Percentiles rank a stretch among this genome's conserved stretches.
Conservation (phyloP, 2,329 filamentous ascomycete species). For the Xylaria arbuscula region DNA sequence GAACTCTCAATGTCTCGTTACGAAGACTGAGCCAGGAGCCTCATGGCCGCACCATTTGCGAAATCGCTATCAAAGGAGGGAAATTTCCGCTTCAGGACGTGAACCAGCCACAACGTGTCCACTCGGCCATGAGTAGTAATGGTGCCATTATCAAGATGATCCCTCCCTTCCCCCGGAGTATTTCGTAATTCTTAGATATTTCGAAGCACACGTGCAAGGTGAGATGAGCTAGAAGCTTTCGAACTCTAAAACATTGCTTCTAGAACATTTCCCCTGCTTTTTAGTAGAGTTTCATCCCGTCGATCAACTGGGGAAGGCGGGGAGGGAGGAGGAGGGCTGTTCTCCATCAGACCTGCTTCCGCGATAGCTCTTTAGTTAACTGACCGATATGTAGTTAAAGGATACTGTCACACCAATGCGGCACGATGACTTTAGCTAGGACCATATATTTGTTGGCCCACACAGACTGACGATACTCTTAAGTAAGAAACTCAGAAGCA, state of each 20-base stretch:
- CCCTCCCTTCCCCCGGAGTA: not conserved
- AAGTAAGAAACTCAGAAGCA: not conserved
- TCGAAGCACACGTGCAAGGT: constrained; percentile 23
- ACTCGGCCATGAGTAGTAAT: constrained; percentile 10
- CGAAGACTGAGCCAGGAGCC: not conserved
- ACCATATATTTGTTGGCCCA: not conserved
- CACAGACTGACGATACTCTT: not conserved
- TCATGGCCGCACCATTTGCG: not conserved
- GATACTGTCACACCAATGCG: not conserved
- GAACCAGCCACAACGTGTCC: not conserved
- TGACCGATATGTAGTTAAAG: not conserved
- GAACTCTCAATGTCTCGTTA: not conserved
- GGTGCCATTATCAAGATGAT: not conserved
- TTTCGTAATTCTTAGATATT: constrained; percentile 21
- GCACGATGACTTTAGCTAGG: not conserved
- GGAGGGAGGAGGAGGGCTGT: not conserved
- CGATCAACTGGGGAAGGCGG: constrained; percentile 17
- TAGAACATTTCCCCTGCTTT: constrained; percentile 14
- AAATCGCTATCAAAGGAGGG: not conserved
- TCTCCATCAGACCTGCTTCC: not conserved
- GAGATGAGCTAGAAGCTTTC: not conserved
- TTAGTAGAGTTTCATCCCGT: constrained; percentile 9
- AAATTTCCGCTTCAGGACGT: not conserved
- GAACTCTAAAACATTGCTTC: constrained; percentile 7
- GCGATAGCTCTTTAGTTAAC: constrained; percentile 5